These are phyloP conservation scores for Coniella lustricola DNA, from an alignment of 2,329 filamentous ascomycete species.

Conservation along the genomic window DNA sequence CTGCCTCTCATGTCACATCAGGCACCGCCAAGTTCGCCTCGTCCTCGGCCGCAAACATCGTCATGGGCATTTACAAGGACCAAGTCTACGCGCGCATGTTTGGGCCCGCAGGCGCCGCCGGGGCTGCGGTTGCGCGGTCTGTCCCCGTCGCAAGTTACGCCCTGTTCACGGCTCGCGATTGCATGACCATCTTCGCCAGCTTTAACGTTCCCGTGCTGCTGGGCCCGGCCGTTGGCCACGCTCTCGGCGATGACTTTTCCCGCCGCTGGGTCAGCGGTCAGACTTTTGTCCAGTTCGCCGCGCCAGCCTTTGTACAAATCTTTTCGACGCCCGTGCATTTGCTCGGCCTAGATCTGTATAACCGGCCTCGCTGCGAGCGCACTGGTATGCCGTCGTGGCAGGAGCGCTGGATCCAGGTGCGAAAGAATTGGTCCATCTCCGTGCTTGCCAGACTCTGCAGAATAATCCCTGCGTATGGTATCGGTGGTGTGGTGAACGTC, in stretches of 20 bases:
- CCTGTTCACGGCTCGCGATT: slow-evolving; percentile 77
- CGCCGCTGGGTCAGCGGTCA: slow-evolving; percentile 43
- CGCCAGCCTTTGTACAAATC: slow-evolving; percentile 72
- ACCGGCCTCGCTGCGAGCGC: slow-evolving; percentile 47
- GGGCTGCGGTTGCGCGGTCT: slow-evolving; percentile 35
- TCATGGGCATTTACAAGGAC: slow-evolving; percentile 84
- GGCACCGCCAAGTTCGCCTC: slow-evolving; percentile 75
- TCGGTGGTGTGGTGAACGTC: slow-evolving; percentile 80
- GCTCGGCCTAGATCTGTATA: slow-evolving; percentile 80
- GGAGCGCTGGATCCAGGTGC: slow-evolving; percentile 62
- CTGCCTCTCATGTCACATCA: slow-evolving; percentile 59
- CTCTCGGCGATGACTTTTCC: slow-evolving; percentile 42
- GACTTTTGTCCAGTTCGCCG: slow-evolving; percentile 69
- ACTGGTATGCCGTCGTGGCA: slow-evolving; percentile 31
- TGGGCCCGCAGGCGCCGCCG: slow-evolving; percentile 48
- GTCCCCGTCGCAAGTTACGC: slow-evolving; percentile 66
- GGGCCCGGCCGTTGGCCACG: slow-evolving; percentile 57
- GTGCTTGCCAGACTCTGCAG: slow-evolving; percentile 69
- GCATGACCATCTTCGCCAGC: slow-evolving; percentile 81
- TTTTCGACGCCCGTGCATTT: slow-evolving; percentile 78
- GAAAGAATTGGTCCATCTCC: slow-evolving; percentile 69
- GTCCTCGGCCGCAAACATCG: slow-evolving; percentile 75
- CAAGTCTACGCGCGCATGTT: slow-evolving; percentile 78
- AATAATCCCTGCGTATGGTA: slow-evolving; percentile 82
- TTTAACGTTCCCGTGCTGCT: slow-evolving; percentile 84